phyloP scores from a whole-genome alignment of 1,139 yeast species.

The Ogataea hybrid region DNA sequence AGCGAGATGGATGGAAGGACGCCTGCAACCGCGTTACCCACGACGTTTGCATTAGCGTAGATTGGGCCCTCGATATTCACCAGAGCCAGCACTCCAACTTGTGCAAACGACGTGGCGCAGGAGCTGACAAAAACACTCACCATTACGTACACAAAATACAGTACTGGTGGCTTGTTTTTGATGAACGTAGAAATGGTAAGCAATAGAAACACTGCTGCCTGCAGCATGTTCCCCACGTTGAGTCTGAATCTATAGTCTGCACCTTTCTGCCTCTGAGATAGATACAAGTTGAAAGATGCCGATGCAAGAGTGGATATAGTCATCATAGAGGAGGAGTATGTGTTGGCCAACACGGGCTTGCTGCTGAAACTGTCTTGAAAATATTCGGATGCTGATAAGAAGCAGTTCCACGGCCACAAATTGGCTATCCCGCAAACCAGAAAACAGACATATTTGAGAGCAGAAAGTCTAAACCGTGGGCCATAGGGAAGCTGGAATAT shows the following conservation, averaged over 20 bases:
- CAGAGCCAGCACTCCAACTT: slow-evolving; percentile 87
- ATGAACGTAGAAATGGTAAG: slow-evolving; percentile 53
- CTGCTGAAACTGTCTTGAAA: slow-evolving; percentile 64
- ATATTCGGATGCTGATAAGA: slow-evolving; percentile 81
- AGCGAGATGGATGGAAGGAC: slow-evolving; percentile 82
- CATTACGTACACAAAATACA: slow-evolving; percentile 52
- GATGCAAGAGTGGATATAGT: slow-evolving; percentile 76
- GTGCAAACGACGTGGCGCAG: slow-evolving; percentile 69
- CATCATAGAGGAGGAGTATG: slow-evolving; percentile 87
- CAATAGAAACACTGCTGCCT: slow-evolving; percentile 44
- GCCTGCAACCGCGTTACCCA: slow-evolving; percentile 94
- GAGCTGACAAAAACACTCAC: slow-evolving; percentile 57
- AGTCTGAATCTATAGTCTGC: slow-evolving; percentile 64
- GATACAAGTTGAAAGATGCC: slow-evolving; percentile 53
- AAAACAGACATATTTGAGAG: slow-evolving; percentile 60
- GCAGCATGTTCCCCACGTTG: slow-evolving; percentile 54
- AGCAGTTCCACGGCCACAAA: slow-evolving; percentile 97
- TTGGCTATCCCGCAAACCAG: slow-evolving; percentile 70
- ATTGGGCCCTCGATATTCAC: slow-evolving; percentile 76
- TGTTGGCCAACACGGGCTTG: slow-evolving; percentile 51
- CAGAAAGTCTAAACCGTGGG: slow-evolving; percentile 32
- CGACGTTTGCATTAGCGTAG: slow-evolving; percentile 86
- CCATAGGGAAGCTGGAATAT: slow-evolving; percentile 15
- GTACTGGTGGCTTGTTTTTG: slow-evolving; percentile 36
- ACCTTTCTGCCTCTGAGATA: slow-evolving; percentile 68